phyloP scores from a whole-genome alignment of 371 early-diverging fungal species.

The Syncephalis plumigaleata region DNA sequence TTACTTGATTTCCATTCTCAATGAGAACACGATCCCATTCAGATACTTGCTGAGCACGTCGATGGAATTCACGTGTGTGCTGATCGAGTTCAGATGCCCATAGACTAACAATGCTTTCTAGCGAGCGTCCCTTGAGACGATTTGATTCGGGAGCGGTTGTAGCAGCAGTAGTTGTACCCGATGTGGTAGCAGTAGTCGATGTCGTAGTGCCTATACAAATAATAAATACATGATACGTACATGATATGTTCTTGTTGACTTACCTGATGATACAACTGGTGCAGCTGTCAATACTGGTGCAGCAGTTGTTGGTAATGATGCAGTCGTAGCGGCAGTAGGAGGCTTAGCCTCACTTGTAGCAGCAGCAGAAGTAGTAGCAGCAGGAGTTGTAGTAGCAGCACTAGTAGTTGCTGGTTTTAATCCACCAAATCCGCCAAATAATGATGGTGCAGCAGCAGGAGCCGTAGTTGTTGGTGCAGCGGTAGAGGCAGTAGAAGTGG shows the following conservation, averaged over 20 bases:
- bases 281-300: slow-evolving; percentile 12
- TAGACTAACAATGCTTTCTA: slow-evolving; percentile 74
- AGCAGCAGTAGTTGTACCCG: slow-evolving; percentile 11
- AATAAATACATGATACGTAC: slow-evolving; percentile 6
- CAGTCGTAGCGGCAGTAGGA: slow-evolving; percentile 9
- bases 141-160: slow-evolving; percentile 13
- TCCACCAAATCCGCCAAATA: not conserved
- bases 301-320: slow-evolving; percentile 6
- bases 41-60: slow-evolving; percentile 65
- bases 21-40: slow-evolving; percentile 75
- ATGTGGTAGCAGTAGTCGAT: slow-evolving; percentile 10
- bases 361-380: not conserved
- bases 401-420: not conserved
- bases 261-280: slow-evolving; percentile 9
- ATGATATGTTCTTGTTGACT: slow-evolving; percentile 1
- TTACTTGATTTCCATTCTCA: slow-evolving; percentile 62
- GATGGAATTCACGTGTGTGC: slow-evolving; percentile 67
- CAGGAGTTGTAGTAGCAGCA: slow-evolving; percentile 4
- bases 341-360: slow-evolving; percentile 5
- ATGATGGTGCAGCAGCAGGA: slow-evolving; percentile 5
- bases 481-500: slow-evolving; percentile 5
- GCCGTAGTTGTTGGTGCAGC: slow-evolving; percentile 8
- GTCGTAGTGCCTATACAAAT: slow-evolving; percentile 10
- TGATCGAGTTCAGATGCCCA: slow-evolving; percentile 71
- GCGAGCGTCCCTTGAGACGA: slow-evolving; percentile 56